A percentile compares a stretch with the other conserved stretches of the same genome.
phyloP scores from a whole-genome alignment of 1,139 yeast genomes.

The Zygosaccharomyces sapae region DNA sequence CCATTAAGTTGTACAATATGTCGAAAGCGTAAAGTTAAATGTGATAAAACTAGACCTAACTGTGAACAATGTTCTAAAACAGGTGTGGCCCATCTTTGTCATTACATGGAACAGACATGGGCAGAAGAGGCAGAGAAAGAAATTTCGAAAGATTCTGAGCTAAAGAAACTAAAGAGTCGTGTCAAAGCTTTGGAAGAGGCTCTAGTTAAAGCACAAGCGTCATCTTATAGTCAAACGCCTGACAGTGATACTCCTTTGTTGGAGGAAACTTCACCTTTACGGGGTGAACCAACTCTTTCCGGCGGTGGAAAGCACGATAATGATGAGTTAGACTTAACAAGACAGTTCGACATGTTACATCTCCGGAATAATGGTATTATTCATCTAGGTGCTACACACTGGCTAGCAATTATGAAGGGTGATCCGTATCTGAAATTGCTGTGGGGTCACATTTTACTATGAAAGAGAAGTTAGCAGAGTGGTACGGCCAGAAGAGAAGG shows the following conservation, averaged over 20 bases:
- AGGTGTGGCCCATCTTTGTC: slow-evolving; percentile 70
- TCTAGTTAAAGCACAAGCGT: slow-evolving; percentile 26
- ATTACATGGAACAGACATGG: slow-evolving; percentile 58
- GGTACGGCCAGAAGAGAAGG: slow-evolving; percentile 29
- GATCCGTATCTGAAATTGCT: slow-evolving; percentile 48
- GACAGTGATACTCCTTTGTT: slow-evolving; percentile 14
- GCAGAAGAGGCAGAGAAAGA: slow-evolving; percentile 47
- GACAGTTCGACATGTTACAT: slow-evolving; percentile 48
- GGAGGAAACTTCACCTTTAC: slow-evolving; percentile 8
- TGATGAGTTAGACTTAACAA: slow-evolving; percentile 43
- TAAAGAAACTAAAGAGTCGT: slow-evolving; percentile 34
- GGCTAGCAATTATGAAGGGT: slow-evolving; percentile 52
- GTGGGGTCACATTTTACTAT: slow-evolving; percentile 51
- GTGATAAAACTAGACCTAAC: slow-evolving; percentile 57
- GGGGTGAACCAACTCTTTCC: not conserved
- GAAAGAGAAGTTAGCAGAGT: slow-evolving; percentile 42
- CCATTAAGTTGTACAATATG: slow-evolving; percentile 49
- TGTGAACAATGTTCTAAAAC: slow-evolving; percentile 71
- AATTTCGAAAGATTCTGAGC: slow-evolving; percentile 43
- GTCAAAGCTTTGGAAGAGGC: slow-evolving; percentile 34
- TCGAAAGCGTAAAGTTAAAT: slow-evolving; percentile 47
- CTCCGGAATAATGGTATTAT: slow-evolving; percentile 47
- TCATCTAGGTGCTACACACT: slow-evolving; percentile 49
- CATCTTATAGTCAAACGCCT: slow-evolving; percentile 20
- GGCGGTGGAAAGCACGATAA: slow-evolving; percentile 18